Evolutionary conservation across 2,329 filamentous ascomycete genomes (phyloP).

Genomic region (Claviceps fusiformis): DNA sequence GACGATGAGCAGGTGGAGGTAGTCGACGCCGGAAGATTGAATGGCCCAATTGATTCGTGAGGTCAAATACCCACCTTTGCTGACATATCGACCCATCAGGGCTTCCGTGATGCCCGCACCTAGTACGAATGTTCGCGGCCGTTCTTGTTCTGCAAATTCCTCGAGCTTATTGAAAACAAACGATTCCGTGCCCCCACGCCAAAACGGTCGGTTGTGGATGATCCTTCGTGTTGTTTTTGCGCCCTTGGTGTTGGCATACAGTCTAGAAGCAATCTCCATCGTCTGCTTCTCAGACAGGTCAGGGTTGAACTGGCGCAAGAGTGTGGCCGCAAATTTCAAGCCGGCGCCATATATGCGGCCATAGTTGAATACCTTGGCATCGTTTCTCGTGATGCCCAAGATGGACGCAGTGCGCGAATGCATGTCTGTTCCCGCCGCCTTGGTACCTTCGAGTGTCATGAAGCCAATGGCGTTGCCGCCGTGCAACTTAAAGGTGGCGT

Average conservation of each 20-base stretch:
- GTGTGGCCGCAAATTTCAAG: slow-evolving; percentile 77
- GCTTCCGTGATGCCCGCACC: slow-evolving; percentile 95
- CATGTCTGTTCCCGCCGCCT: slow-evolving; percentile 83
- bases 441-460: slow-evolving; percentile 96
- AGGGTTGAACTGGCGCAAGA: slow-evolving; percentile 90
- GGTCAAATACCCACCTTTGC: slow-evolving; percentile 83
- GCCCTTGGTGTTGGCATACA: slow-evolving; percentile 87
- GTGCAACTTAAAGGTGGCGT: slow-evolving; percentile 87
- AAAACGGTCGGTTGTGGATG: slow-evolving; percentile 66
- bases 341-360: slow-evolving; percentile 98
- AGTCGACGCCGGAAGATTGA: slow-evolving; percentile 93
- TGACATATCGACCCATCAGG: slow-evolving; percentile 75
- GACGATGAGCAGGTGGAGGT: slow-evolving; percentile 85
- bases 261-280: slow-evolving; percentile 55
- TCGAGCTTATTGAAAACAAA: slow-evolving; percentile 98
- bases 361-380: slow-evolving; percentile 98
- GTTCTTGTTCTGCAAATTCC: slow-evolving; percentile 91
- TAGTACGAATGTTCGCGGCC: slow-evolving; percentile 78
- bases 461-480: slow-evolving; percentile 96
- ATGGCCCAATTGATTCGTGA: slow-evolving; percentile 99
- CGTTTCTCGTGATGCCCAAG: slow-evolving; percentile 82
- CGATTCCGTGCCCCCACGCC: slow-evolving; percentile 91
- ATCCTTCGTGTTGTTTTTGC: slow-evolving; percentile 64
- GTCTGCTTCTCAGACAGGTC: slow-evolving; percentile 68
- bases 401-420: slow-evolving; percentile 90